Percentiles rank a stretch among this genome's conserved stretches.
Conservation (phyloP, 2,329 filamentous ascomycete genomes). For the Venturia nashicola region DNA sequence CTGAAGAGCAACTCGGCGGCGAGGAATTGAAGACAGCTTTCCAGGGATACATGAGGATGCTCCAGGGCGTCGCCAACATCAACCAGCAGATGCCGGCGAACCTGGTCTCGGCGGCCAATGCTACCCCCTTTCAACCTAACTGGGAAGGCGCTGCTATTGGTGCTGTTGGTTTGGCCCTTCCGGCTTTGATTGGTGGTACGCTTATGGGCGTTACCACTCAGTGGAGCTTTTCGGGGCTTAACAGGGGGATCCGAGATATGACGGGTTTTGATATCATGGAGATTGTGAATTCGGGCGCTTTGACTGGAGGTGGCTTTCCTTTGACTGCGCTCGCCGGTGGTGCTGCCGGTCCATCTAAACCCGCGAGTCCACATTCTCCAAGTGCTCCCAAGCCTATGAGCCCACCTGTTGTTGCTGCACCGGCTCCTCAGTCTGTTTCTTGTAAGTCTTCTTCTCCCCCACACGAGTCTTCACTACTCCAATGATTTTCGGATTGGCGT, state of each 20-base stretch:
- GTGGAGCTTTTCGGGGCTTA: background rate
- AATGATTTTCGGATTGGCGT: too few species aligned
- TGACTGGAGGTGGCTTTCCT: background rate
- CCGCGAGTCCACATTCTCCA: too few species aligned
- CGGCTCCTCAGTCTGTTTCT: background rate
- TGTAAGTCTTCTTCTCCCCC: background rate
- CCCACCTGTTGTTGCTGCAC: background rate
- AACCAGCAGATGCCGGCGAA: background rate
- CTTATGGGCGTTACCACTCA: background rate
- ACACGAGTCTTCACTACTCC: too few species aligned
- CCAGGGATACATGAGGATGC: background rate
- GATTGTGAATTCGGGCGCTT: too few species aligned
- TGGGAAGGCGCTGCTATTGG: conserved; percentile 2
- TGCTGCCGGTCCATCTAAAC: too few species aligned
- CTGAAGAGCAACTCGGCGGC: background rate
- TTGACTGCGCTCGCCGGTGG: background rate
- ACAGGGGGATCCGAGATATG: background rate
- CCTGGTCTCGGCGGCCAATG: background rate
- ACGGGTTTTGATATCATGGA: background rate
- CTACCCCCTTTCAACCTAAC: background rate
- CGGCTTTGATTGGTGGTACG: background rate
- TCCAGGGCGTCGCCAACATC: background rate
- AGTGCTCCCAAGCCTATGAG: background rate
- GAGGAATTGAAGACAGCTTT: background rate
- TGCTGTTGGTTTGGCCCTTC: background rate